Percentiles rank a stretch among this genome's conserved stretches.
phyloP scores from a whole-genome alignment of 805 yeast species.

The Teunomyces lycoperdinae region DNA sequence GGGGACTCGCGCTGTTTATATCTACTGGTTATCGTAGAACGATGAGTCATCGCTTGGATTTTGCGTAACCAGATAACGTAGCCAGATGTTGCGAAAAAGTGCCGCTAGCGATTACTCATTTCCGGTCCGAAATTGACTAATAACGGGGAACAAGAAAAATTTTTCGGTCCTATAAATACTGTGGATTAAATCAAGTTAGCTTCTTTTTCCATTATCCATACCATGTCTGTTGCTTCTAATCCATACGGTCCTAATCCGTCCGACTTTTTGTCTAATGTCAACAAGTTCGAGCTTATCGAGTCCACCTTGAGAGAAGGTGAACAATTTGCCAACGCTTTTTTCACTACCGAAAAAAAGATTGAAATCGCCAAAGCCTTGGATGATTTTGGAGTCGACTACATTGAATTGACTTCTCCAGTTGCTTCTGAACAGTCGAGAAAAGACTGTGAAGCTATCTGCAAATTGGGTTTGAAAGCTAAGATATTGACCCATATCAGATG shows the following conservation, averaged over 20 bases:
- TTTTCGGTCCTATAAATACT: conserved; percentile 2
- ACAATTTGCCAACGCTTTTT: conserved; percentile 62
- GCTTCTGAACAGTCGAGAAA: conserved; percentile 56
- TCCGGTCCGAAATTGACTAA: conserved; percentile 3
- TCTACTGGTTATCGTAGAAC: background rate
- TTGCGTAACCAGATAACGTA: conserved; percentile 2
- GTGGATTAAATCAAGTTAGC: background rate
- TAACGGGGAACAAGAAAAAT: conserved; percentile 1
- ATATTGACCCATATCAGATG: conserved; percentile 59
- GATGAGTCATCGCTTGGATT: conserved; percentile 1
- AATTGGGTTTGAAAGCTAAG: conserved; percentile 56
- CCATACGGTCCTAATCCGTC: conserved; percentile 62
- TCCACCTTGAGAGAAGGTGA: conserved; percentile 63
- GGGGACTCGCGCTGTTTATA: background rate
- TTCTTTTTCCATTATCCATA: background rate
- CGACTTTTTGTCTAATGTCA: conserved; percentile 54
- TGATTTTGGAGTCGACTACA: conserved; percentile 60
- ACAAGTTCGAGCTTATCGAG: conserved; percentile 52
- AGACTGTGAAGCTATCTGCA: conserved; percentile 60
- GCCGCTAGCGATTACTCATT: conserved; percentile 6
- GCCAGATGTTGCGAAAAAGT: conserved; percentile 2
- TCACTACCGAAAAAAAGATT: conserved; percentile 53
- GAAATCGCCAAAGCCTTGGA: conserved; percentile 60
- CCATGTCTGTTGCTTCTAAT: conserved; percentile 27
- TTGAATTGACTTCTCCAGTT: conserved; percentile 58